Conservation (phyloP, 805 yeast species). For the Candida succiphila region DNA sequence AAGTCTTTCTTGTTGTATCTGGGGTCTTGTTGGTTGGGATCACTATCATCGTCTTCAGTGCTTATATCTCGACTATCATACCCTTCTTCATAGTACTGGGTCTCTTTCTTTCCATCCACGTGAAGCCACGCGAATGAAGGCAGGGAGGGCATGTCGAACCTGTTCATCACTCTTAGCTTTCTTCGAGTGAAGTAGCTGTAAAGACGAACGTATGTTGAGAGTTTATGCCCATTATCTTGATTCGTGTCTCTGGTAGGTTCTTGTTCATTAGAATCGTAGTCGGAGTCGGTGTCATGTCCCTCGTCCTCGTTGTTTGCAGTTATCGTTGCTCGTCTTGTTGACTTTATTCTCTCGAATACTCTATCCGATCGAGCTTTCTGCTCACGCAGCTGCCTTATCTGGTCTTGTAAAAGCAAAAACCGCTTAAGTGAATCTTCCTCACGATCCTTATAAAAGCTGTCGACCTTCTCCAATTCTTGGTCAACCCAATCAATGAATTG, state of each 20-base stretch:
- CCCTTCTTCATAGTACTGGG: conserved; percentile 25
- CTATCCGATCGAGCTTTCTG: conserved; percentile 27
- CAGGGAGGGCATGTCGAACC: conserved; percentile 31
- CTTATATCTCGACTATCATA: conserved; percentile 5
- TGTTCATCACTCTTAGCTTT: conserved; percentile 19
- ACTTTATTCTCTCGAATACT: conserved; percentile 5
- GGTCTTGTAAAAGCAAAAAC: conserved; percentile 55
- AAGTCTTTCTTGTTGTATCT: conserved; percentile 40
- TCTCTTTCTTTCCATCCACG: conserved; percentile 18
- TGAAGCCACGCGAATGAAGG: conserved; percentile 27
- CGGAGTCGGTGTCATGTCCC: conserved; percentile 4
- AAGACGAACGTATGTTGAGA: background rate
- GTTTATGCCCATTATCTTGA: background rate
- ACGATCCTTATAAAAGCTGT: conserved; percentile 46
- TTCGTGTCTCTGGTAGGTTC: background rate
- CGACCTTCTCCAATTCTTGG: conserved; percentile 46
- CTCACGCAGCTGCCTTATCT: conserved; percentile 51
- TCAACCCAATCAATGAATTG: conserved; percentile 65
- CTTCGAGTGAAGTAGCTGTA: conserved; percentile 14
- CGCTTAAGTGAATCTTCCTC: conserved; percentile 55
- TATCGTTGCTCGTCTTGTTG: background rate
- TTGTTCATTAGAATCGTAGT: conserved; percentile 1
- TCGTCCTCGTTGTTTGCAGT: no score
- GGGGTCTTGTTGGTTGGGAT: conserved; percentile 12
- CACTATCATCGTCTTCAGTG: background rate